phyloP scores from a whole-genome alignment of 306 rosid species.

The Corylus americana region DNA sequence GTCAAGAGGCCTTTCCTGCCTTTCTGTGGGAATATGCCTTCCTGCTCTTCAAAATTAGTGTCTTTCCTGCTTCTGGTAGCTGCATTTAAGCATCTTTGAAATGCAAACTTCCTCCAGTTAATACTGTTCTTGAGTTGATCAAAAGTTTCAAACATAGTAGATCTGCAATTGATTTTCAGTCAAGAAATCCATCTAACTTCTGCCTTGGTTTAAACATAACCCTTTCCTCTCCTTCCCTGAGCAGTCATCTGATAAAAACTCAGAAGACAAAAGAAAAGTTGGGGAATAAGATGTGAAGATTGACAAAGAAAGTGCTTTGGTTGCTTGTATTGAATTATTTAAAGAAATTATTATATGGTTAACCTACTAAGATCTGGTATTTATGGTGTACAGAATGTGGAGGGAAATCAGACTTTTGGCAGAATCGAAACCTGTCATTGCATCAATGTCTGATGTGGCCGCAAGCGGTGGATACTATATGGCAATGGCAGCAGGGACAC shows the following conservation, averaged over 20 bases:
- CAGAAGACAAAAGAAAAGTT: not conserved
- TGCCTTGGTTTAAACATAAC: not conserved
- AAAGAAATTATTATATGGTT: not conserved
- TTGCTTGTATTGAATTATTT: not conserved
- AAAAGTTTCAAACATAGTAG: not conserved
- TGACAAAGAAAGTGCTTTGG: not conserved
- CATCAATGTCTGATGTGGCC: constrained; percentile 97
- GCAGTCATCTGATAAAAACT: not conserved
- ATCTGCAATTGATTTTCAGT: not conserved
- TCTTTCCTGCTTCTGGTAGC: not conserved
- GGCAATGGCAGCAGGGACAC: constrained; percentile 93
- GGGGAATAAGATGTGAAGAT: not conserved
- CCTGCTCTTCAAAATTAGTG: not conserved
- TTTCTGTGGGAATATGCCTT: not conserved
- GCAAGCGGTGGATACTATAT: constrained; percentile 98
- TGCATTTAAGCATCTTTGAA: not conserved
- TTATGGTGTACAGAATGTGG: constrained; percentile 79
- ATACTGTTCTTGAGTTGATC: not conserved
- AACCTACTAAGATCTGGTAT: constrained; percentile 21
- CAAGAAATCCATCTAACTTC: not conserved
- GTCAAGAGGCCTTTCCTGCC: not conserved
- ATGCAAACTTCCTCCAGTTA: not conserved
- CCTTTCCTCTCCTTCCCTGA: not conserved
- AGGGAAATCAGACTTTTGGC: constrained; percentile 96
- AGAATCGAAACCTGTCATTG: constrained; percentile 84